A percentile compares a stretch with the other conserved stretches of the same genome.
Evolutionary conservation across 805 yeast genomes (phyloP).

Genomic region (Wickerhamiella azymoides): DNA sequence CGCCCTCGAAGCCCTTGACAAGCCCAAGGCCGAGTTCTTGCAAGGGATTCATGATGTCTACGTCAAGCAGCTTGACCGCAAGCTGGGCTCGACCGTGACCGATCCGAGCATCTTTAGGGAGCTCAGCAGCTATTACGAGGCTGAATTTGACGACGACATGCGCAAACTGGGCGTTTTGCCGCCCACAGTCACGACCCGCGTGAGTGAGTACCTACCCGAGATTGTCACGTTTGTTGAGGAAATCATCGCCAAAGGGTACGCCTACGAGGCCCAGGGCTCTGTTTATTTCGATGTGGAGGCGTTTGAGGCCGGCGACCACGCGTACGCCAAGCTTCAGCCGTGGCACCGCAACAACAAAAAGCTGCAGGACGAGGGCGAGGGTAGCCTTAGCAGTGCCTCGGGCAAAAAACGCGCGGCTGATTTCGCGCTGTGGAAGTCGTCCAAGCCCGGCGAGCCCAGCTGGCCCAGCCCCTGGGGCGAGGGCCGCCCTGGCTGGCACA

Average conservation of each 20-base stretch:
- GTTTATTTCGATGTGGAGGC: conserved; percentile 88
- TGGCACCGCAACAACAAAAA: conserved; percentile 89
- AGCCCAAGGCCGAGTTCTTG: conserved; percentile 28
- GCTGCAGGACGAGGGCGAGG: conserved; percentile 89
- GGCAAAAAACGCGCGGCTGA: conserved; percentile 68
- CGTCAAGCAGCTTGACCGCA: conserved; percentile 56
- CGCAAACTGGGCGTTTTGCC: conserved; percentile 66
- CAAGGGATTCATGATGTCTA: conserved; percentile 55
- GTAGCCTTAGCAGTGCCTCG: conserved; percentile 46
- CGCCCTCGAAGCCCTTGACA: conserved; percentile 34
- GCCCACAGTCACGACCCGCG: conserved; percentile 80
- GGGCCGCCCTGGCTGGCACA: conserved; percentile 99
- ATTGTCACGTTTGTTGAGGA: conserved; percentile 64
- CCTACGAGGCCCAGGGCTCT: conserved; percentile 66
- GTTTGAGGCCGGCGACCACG: conserved; percentile 66
- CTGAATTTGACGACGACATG: conserved; percentile 77
- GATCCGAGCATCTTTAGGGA: conserved; percentile 75
- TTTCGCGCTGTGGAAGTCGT: conserved; percentile 93
- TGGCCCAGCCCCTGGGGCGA: conserved; percentile 96
- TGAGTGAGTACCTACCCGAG: conserved; percentile 90
- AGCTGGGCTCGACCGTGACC: conserved; percentile 59
- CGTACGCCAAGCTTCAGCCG: conserved; percentile 92
- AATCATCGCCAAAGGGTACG: conserved; percentile 71
- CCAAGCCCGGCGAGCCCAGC: conserved; percentile 93
- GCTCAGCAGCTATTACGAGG: conserved; percentile 83